Conservation (phyloP, 2,329 filamentous ascomycete species). For the Clarireedia hainanense region DNA sequence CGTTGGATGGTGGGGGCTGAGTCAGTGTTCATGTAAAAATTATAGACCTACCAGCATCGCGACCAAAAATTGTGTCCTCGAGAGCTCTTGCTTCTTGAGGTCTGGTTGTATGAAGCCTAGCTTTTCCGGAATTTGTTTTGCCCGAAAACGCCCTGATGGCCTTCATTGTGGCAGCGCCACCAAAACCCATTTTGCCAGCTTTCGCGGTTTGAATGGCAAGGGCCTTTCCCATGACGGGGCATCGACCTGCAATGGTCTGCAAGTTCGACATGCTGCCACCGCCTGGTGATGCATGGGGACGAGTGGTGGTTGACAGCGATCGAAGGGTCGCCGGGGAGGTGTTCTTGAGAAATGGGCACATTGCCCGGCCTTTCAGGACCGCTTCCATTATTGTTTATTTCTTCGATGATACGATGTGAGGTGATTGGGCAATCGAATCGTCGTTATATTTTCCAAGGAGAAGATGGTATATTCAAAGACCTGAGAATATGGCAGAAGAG, state of each 20-base stretch:
- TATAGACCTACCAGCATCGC: slow-evolving; percentile 43
- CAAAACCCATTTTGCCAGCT: slow-evolving; percentile 36
- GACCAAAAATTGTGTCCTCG: slow-evolving; percentile 45
- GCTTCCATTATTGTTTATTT: slow-evolving; percentile 6
- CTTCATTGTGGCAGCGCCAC: slow-evolving; percentile 37
- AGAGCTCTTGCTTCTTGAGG: slow-evolving; percentile 72
- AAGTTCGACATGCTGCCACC: slow-evolving; percentile 96
- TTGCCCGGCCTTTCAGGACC: slow-evolving; percentile 34
- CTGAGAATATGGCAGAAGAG: background rate
- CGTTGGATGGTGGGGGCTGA: background rate
- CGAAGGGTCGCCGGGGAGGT: slow-evolving; percentile 87
- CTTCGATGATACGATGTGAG: background rate
- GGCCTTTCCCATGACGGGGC: slow-evolving; percentile 98
- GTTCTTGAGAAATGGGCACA: slow-evolving; percentile 97
- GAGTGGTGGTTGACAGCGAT: slow-evolving; percentile 67
- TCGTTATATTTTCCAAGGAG: background rate
- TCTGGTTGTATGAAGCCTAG: slow-evolving; percentile 73
- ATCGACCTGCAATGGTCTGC: slow-evolving; percentile 87
- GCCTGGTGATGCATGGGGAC: slow-evolving; percentile 52
- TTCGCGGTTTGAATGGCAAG: slow-evolving; percentile 74
- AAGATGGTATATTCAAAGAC: background rate
- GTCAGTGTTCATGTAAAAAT: background rate
- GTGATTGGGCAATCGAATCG: background rate
- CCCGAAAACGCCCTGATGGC: slow-evolving; percentile 44
- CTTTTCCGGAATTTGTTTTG: slow-evolving; percentile 50